Percentiles rank a stretch among this genome's conserved stretches.
phyloP scores from a whole-genome alignment of 2,329 filamentous ascomycete genomes.

The Phoma sp. region DNA sequence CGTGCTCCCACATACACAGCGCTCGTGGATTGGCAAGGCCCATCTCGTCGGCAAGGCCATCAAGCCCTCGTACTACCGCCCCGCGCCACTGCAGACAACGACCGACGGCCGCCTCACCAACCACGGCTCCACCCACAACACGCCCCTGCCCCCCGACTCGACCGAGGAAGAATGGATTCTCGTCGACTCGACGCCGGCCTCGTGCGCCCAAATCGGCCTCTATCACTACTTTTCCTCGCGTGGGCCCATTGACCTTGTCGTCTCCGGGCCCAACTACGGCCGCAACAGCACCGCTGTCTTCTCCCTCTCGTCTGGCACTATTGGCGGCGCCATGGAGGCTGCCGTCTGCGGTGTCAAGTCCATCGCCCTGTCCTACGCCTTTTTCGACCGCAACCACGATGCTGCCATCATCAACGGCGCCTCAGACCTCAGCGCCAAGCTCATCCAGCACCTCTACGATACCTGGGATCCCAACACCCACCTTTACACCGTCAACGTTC shows the following conservation, averaged over 20 bases:
- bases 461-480: constrained; percentile 77
- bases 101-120: constrained; percentile 45
- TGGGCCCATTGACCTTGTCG: constrained; percentile 55
- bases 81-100: constrained; percentile 60
- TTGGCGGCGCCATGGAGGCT: constrained; percentile 59
- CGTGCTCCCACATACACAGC: constrained; percentile 86
- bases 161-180: constrained; percentile 57
- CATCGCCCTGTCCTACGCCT: constrained; percentile 89
- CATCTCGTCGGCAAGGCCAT: constrained; percentile 92
- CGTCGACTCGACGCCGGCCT: constrained; percentile 58
- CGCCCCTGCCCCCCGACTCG: constrained; percentile 40
- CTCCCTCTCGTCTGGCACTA: constrained; percentile 56
- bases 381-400: constrained; percentile 85
- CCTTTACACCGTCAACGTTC: constrained; percentile 91
- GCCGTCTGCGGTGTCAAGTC: constrained; percentile 59
- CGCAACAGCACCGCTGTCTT: constrained; percentile 60
- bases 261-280: constrained; percentile 59
- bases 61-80: constrained; percentile 83
- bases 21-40: constrained; percentile 98
- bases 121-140: constrained; percentile 44
- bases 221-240: constrained; percentile 54
- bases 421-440: constrained; percentile 72
- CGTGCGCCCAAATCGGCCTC: constrained; percentile 58
- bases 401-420: constrained; percentile 79
- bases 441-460: constrained; percentile 78